These are phyloP conservation scores for Avena sativa DNA, from an alignment of 176 grass and related monocot species.

Conservation along the genomic window DNA sequence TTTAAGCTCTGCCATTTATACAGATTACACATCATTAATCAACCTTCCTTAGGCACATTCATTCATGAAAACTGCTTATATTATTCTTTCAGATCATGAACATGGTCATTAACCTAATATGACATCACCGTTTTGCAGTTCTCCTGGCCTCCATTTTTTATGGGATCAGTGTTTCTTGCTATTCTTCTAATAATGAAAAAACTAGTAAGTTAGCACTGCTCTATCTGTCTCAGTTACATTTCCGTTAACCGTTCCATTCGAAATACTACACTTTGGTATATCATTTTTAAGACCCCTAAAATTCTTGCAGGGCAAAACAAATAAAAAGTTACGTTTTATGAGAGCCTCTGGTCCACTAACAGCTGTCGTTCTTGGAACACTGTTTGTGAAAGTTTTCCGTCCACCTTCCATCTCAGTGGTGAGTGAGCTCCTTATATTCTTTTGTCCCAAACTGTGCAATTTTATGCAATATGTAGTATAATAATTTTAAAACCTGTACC, in stretches of 20 bases:
- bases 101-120: slow-evolving; percentile 25
- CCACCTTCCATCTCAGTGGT: slow-evolving; percentile 91
- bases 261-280: slow-evolving; percentile 9
- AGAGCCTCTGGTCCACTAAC: slow-evolving; percentile 89
- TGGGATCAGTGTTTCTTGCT: slow-evolving; percentile 78
- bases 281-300: slow-evolving; percentile 33
- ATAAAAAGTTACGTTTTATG: slow-evolving; percentile 70
- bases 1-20: slow-evolving; percentile 14
- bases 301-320: slow-evolving; percentile 79
- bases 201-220: slow-evolving; percentile 55
- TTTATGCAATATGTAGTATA: background rate
- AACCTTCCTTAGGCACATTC: slow-evolving; percentile 21
- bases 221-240: slow-evolving; percentile 1
- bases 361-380: slow-evolving; percentile 85
- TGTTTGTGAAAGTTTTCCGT: slow-evolving; percentile 92
- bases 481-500: background rate
- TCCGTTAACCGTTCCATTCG: background rate
- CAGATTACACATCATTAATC: background rate
- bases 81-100: slow-evolving; percentile 20
- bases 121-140: slow-evolving; percentile 68
- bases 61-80: slow-evolving; percentile 1
- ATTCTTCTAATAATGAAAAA: slow-evolving; percentile 91
- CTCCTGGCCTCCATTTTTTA: slow-evolving; percentile 88
- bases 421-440: slow-evolving; percentile 48
- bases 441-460: background rate